phyloP scores from a whole-genome alignment of 257 asterid genomes.

The Dorcoceras hygrometricum region DNA sequence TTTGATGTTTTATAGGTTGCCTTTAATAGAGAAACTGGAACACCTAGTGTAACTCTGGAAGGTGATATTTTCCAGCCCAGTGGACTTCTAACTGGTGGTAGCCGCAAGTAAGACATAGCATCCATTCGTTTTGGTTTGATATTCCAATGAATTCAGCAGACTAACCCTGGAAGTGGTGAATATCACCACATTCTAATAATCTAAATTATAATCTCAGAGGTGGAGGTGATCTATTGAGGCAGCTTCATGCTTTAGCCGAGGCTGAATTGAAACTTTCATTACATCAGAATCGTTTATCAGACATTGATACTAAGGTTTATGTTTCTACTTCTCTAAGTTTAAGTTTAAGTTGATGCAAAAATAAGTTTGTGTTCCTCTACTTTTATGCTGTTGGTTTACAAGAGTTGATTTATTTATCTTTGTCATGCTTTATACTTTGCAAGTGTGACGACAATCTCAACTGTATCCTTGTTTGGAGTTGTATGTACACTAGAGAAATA shows the following conservation, averaged over 20 bases:
- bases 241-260: conserved; percentile 84
- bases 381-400: background rate
- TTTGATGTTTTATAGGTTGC: conserved; percentile 59
- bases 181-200: conserved; percentile 24
- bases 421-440: background rate
- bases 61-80: conserved; percentile 96
- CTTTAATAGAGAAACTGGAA: conserved; percentile 58
- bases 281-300: conserved; percentile 64
- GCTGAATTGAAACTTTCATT: conserved; percentile 58
- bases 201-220: conserved; percentile 56
- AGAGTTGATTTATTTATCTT: background rate
- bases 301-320: conserved; percentile 72
- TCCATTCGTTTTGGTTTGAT: conserved; percentile 23
- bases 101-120: conserved; percentile 68
- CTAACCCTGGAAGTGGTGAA: conserved; percentile 7
- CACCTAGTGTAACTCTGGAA: conserved; percentile 75
- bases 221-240: conserved; percentile 80
- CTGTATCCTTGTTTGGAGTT: conserved; percentile 14
- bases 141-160: conserved; percentile 2
- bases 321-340: conserved; percentile 9
- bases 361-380: background rate
- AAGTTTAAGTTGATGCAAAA: conserved; percentile 5
- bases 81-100: conserved; percentile 96
- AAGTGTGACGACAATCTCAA: conserved; percentile 11
- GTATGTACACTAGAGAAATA: background rate